Evolutionary conservation across 768 basidiomycete genomes (phyloP), one percentile per base, ranked within the genome.

Genomic region (Tulasnella sp.): DNA sequence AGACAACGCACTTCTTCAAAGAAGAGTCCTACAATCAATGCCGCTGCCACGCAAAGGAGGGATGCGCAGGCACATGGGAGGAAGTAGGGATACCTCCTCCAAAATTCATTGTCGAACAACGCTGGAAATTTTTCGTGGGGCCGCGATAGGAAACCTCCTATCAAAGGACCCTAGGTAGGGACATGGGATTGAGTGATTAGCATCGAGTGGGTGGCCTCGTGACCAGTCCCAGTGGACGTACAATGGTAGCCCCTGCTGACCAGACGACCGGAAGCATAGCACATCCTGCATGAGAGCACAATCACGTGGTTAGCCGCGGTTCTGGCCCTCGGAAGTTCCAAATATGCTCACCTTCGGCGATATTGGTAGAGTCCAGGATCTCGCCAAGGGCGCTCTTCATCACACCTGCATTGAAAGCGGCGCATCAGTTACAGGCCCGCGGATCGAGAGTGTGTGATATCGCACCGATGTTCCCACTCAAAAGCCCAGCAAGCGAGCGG

Each of bases 31-130:
- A 73, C 56, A 24, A 80, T 48, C 10, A 80, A 8, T 16, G 76
- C 38, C n/a, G 56, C 44, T 12, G 39, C 21, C 21, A 79, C n/a
- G 56, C 76, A 62, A 74, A 81, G 36, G 6, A 71, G 4, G 21
- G 80, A 74, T 14, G 78, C 74, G 46, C 56, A 44, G 42, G 76
- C 46, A 40, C 81, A 82, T 18, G 81, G 81, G 18, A 82, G 81
- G 75, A 82, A 80, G 58, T 82, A 82, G 10, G 81, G 81, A 58
- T 81, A 81, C 34, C 27, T 71, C 16, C 34, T 44, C 81, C 81
- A 82, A 36, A 82, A 82, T 0, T 38, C 58, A 4, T n/a, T 44
- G 39, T 31, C 21, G 75, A 82, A 82, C 10, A 72, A 27, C 0
- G 34, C 34, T 2, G 81, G 81, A 52, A 79, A 82, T n/a, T 76